Conservation (phyloP, 2,329 filamentous ascomycete genomes). For the Podosphaera fusca region DNA sequence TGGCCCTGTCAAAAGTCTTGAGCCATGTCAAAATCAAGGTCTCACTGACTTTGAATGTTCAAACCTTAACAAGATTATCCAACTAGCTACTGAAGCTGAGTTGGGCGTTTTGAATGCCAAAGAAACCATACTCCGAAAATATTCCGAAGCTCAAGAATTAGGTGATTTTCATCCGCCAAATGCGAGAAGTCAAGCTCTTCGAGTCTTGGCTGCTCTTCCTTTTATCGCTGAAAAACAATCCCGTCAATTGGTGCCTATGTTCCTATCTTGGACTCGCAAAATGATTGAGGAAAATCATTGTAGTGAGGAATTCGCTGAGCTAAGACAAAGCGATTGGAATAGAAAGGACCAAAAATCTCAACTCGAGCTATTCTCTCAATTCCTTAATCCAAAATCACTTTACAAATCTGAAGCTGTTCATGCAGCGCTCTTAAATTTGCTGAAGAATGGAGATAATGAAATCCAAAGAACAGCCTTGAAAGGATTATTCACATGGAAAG, state of each 20-base stretch:
- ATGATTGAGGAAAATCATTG: conserved; percentile 17
- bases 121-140: conserved; percentile 36
- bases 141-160: conserved; percentile 38
- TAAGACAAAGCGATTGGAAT: conserved; percentile 33
- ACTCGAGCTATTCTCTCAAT: conserved; percentile 60
- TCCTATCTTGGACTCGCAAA: conserved; percentile 55
- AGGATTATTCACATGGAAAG: conserved; percentile 75
- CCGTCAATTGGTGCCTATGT: conserved; percentile 60
- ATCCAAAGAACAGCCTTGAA: conserved; percentile 71
- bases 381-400: conserved; percentile 65
- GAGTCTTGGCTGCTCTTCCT: conserved; percentile 51
- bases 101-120: conserved; percentile 28
- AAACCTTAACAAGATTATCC: conserved; percentile 39
- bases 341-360: conserved; percentile 67
- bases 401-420: conserved; percentile 60
- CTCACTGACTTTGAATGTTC: conserved; percentile 68
- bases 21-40: conserved; percentile 18
- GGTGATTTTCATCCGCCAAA: conserved; percentile 27
- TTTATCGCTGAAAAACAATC: conserved; percentile 67
- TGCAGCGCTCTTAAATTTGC: conserved; percentile 45
- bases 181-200: conserved; percentile 56
- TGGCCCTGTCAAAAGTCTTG: conserved; percentile 16
- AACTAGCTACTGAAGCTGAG: conserved; percentile 27
- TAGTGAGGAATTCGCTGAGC: conserved; percentile 10
- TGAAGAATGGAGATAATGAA: conserved; percentile 75